phyloP scores from a whole-genome alignment of 2,329 filamentous ascomycete species.

The Cytospora piceicola region DNA sequence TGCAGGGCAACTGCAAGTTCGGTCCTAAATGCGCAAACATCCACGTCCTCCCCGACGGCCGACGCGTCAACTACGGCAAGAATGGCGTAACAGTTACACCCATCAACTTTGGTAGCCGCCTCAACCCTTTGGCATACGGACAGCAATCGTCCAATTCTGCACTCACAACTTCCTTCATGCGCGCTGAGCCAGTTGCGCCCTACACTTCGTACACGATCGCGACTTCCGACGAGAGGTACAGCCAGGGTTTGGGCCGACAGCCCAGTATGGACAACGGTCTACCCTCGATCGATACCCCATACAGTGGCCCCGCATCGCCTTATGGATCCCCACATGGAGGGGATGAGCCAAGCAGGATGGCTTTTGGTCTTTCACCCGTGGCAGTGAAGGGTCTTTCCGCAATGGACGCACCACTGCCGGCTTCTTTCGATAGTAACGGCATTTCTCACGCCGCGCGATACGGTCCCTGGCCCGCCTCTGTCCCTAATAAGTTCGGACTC shows the following conservation, averaged over 20 bases:
- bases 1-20: slow-evolving; percentile 96
- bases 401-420: slow-evolving; percentile 87
- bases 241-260: slow-evolving; percentile 51
- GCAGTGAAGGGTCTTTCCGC: slow-evolving; percentile 77
- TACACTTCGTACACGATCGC: slow-evolving; percentile 53
- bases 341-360: slow-evolving; percentile 58
- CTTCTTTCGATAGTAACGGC: slow-evolving; percentile 95
- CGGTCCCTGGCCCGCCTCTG: slow-evolving; percentile 87
- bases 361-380: slow-evolving; percentile 79
- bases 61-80: slow-evolving; percentile 81
- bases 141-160: slow-evolving; percentile 69
- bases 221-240: slow-evolving; percentile 47
- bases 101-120: slow-evolving; percentile 67
- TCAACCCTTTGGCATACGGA: slow-evolving; percentile 66
- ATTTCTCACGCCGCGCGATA: slow-evolving; percentile 90
- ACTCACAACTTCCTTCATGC: slow-evolving; percentile 74
- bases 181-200: slow-evolving; percentile 56
- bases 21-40: slow-evolving; percentile 96
- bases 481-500: slow-evolving; percentile 88
- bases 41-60: slow-evolving; percentile 91
- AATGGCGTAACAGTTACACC: slow-evolving; percentile 67
- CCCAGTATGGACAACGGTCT: slow-evolving; percentile 59
- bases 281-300: slow-evolving; percentile 62
- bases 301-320: slow-evolving; percentile 58
- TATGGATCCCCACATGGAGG: slow-evolving; percentile 86